Evolutionary conservation across 768 basidiomycete species (phyloP).

Genomic region (Exidia glandulosa): DNA sequence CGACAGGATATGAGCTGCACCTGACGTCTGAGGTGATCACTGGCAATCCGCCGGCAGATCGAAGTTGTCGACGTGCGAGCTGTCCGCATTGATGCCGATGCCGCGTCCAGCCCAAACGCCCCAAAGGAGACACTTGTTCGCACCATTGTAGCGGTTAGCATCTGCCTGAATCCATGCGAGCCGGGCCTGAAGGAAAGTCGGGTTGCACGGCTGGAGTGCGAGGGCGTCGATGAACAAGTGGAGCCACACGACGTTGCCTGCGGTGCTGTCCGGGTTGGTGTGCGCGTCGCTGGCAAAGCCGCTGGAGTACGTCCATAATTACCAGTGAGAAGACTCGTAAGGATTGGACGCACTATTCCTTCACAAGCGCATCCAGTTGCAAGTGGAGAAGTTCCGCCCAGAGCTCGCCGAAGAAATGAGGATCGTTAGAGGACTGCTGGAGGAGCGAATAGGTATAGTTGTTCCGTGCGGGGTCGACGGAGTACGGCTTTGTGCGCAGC

Average conservation of each 20-base stretch:
- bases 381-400: constrained; percentile 35
- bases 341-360: constrained; percentile 1
- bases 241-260: constrained; percentile 24
- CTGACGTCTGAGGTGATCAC: too few species aligned
- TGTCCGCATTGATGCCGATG: constrained; percentile 30
- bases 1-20: too few species aligned
- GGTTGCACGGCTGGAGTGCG: constrained; percentile 34
- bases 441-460: constrained; percentile 33
- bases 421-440: constrained; percentile 24
- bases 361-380: constrained; percentile 19
- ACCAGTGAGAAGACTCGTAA: constrained; percentile 1
- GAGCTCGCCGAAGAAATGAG: constrained; percentile 40
- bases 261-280: background rate
- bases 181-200: constrained; percentile 36
- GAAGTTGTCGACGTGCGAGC: constrained; percentile 16
- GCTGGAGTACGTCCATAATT: constrained; percentile 3
- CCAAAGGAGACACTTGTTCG: constrained; percentile 34
- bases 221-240: constrained; percentile 42
- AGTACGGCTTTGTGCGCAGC: constrained; percentile 6
- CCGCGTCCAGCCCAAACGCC: constrained; percentile 38
- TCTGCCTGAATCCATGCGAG: constrained; percentile 45
- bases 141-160: constrained; percentile 32
- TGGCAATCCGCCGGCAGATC: background rate
- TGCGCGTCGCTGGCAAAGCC: constrained; percentile 10
- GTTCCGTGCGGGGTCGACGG: constrained; percentile 17